A percentile compares a stretch with the other conserved stretches of the same genome.
Conservation (phyloP, 192 early-diverging fungal genomes). For the Backusella morwellensis region DNA sequence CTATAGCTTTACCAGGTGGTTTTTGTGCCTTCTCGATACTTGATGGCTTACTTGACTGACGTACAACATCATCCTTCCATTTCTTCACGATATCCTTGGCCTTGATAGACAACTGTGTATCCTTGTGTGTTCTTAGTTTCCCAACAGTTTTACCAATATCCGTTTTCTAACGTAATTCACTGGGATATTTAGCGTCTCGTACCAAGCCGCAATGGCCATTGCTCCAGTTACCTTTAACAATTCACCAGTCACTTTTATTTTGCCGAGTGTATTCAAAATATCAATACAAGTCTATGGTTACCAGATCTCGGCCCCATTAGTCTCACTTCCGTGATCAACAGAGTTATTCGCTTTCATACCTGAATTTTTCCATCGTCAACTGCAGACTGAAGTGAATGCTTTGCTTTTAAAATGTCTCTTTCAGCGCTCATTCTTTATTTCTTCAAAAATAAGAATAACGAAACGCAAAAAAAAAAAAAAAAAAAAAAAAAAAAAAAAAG, state of each 20-base stretch:
- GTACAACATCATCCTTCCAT: constrained; percentile 73
- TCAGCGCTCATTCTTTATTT: constrained; percentile 18
- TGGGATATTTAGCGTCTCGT: background rate
- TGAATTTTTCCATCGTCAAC: constrained; percentile 10
- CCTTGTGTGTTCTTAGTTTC: constrained; percentile 64
- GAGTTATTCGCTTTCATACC: background rate
- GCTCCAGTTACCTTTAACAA: constrained; percentile 51
- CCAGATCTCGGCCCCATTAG: background rate
- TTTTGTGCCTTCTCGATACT: background rate
- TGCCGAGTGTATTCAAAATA: constrained; percentile 43
- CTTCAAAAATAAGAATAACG: no score
- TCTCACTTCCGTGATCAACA: background rate
- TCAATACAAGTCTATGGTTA: constrained; percentile 17
- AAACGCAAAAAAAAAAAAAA: no score
- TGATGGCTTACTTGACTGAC: constrained; percentile 4
- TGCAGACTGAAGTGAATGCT: constrained; percentile 21
- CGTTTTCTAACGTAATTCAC: constrained; percentile 52
- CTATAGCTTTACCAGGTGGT: background rate
- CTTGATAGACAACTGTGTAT: constrained; percentile 52
- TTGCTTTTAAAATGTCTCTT: constrained; percentile 26
- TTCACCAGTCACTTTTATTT: constrained; percentile 47
- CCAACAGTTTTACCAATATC: constrained; percentile 78
- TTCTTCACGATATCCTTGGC: constrained; percentile 75
- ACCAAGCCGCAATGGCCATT: background rate
- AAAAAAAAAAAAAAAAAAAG: no score